Base-by-base conservation (phyloP, 106 monocot genomes). In the Posidonia australis region DNA sequence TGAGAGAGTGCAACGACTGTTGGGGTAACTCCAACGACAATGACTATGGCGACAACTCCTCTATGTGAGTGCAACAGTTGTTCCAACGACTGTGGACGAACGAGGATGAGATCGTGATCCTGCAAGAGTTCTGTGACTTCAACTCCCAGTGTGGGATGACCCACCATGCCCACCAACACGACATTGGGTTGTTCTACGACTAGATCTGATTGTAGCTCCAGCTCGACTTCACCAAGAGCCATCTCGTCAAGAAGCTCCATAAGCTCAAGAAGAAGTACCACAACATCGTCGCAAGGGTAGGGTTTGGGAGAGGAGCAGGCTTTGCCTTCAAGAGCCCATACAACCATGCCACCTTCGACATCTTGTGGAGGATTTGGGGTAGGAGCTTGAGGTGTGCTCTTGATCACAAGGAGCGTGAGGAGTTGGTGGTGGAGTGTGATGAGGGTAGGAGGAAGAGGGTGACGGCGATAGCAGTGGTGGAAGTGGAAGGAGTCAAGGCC, bases 31-130 rank as follows among this genome's bases (percentile, higher is more conserved):
- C n/a, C n/a, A n/a, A n/a, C n/a, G n/a, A n/a, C n/a, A n/a, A n/a
- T n/a, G n/a, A n/a, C n/a, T n/a, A n/a, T n/a, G n/a, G n/a, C n/a
- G n/a, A n/a, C n/a, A n/a, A n/a, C n/a, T n/a, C n/a, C n/a, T n/a
- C n/a, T n/a, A n/a, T n/a, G n/a, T n/a, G n/a, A n/a, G n/a, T n/a
- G 12, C 73, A 81, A 56, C 66, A 75, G 45, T 62, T 84, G 68
- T 90, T 98, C 73, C 98, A 91, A 66, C 55, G 85, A 27, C 76
- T 98, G n/a, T 98, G 87, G 87, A 98, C 98, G 1, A 87, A 98
- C 26, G 98, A 83, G 46, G 90, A 98, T 60, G 98, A 98, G 79
- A 81, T 98, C 59, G 63, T 54, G 65, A 83, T 98, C 32, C 73
- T 98, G 26, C 45, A 71, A 43, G 87, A 85, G 7, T 98, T 90